These are phyloP conservation scores for Rhodotorula sp. DNA, from an alignment of 1,284 basidiomycete genomes.

Conservation along the genomic window DNA sequence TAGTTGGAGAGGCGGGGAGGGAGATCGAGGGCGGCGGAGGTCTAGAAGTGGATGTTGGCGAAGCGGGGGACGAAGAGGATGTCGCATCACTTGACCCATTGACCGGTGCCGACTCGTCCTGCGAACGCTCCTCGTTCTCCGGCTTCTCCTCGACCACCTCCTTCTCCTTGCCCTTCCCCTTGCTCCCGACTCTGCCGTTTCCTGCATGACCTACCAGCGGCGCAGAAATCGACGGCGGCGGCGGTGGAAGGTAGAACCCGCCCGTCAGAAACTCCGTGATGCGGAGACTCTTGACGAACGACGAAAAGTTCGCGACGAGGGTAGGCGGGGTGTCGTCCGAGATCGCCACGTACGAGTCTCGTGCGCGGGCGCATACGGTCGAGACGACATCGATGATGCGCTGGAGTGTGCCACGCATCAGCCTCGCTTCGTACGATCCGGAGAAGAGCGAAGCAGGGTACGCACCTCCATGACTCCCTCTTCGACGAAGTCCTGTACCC, in stretches of 20 bases:
- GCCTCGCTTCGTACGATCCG: background rate
- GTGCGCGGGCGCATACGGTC: slow-evolving; percentile 7
- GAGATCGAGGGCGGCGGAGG: background rate
- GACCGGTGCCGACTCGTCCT: background rate
- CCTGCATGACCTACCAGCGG: background rate
- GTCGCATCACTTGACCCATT: background rate
- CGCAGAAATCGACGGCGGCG: background rate
- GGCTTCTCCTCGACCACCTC: background rate
- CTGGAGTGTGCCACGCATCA: background rate
- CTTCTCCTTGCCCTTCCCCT: background rate
- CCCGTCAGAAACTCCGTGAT: slow-evolving; percentile 24
- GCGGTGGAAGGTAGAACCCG: slow-evolving; percentile 19
- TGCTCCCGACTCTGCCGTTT: background rate
- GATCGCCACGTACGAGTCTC: slow-evolving; percentile 34
- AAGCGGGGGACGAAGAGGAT: background rate
- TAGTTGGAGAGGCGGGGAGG: background rate
- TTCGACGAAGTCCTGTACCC: slow-evolving; percentile 47
- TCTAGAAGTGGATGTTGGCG: background rate
- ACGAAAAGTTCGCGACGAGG: slow-evolving; percentile 38
- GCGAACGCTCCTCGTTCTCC: background rate
- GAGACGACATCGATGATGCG: slow-evolving; percentile 32
- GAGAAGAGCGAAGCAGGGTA: too few species aligned
- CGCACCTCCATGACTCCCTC: slow-evolving; percentile 44
- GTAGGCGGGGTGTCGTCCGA: slow-evolving; percentile 41
- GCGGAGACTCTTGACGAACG: slow-evolving; percentile 37